Evolutionary conservation across 257 asterid species (phyloP), one percentile per base, ranked within the genome.

Genomic region (Fraxinus anomala): DNA sequence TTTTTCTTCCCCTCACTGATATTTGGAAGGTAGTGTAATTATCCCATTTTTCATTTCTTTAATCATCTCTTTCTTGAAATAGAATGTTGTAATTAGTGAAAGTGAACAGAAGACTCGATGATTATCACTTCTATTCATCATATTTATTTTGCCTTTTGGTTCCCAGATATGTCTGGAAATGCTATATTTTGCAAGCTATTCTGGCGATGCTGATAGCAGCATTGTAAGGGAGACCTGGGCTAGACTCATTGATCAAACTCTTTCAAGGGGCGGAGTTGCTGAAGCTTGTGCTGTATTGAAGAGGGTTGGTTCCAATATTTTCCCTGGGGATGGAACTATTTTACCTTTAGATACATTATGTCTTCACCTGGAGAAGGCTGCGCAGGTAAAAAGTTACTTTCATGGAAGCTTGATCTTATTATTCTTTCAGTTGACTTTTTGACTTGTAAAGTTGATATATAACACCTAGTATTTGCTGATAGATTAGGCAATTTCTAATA

Each of bases 121-220:
- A 47, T 47, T 14, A 14, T 47, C 56, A 47, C 6, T 47, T 47
- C 1, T 69, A 3, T 49, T 59, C 33, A 34, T 74, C 28, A n/a
- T 19, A 51, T 63, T 76, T 59, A 56, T 68, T 54, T 76, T 56
- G 36, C 10, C 36, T 34, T 81, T 71, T 79, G 61, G 23, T 76
- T 72, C 82, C 51, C 89, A 96, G 97, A 85, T 89, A 73, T 93
- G 99, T 85, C 79, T 96, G 87, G 95, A 93, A 89, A 96, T 96
- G 97, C 88, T 93, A 68, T 93, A 93, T 85, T 96, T 96, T 75
- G 98, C 98, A 54, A 92, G 96, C 87, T 96, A 89, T 87, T 92
- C 97, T 73, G 95, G 96, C 82, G 99, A 96, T 80, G 90, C 97
- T 78, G 97, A 93, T 83, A 93, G 94, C 88, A 89, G 97, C 89